A percentile compares a stretch with the other conserved stretches of the same genome.
These are phyloP conservation scores for Phytophthora cryptogea DNA, from an alignment of 352 stramenopile species.

Conservation along the genomic window DNA sequence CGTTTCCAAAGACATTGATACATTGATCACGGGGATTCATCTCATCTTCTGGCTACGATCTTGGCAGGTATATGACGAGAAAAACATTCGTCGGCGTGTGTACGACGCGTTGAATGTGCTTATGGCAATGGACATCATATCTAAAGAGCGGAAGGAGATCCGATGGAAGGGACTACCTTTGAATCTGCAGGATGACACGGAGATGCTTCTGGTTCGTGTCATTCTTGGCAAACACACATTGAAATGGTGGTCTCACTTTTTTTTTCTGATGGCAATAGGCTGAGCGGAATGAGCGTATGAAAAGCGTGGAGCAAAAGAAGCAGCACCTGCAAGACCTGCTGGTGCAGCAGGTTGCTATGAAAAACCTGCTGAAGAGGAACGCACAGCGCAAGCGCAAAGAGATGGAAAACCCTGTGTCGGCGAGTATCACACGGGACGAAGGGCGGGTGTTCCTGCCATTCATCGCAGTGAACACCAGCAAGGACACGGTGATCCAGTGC, in stretches of 20 bases:
- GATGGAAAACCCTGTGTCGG: slow-evolving; percentile 27
- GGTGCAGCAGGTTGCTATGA: slow-evolving; percentile 94
- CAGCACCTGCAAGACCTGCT: slow-evolving; percentile 93
- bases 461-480: slow-evolving; percentile 96
- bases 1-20: slow-evolving; percentile 37
- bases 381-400: slow-evolving; percentile 61
- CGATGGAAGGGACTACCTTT: slow-evolving; percentile 82
- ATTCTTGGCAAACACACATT: not conserved
- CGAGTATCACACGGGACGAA: slow-evolving; percentile 57
- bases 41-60: slow-evolving; percentile 3
- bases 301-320: slow-evolving; percentile 87
- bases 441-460: slow-evolving; percentile 95
- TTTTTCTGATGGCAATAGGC: slow-evolving; percentile 41
- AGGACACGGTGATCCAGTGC: slow-evolving; percentile 95
- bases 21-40: not conserved
- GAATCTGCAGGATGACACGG: slow-evolving; percentile 86
- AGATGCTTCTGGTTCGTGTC: slow-evolving; percentile 75
- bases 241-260: slow-evolving; percentile 1
- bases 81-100: slow-evolving; percentile 96
- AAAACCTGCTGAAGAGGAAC: slow-evolving; percentile 93
- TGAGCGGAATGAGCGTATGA: slow-evolving; percentile 76
- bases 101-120: slow-evolving; percentile 98
- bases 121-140: slow-evolving; percentile 99
- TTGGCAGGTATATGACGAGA: slow-evolving; percentile 89
- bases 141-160: slow-evolving; percentile 96